Percentiles rank a stretch among this genome's conserved stretches.
These are phyloP conservation scores for Harringtonia lauricola DNA, from an alignment of 2,329 filamentous ascomycete species.

Conservation along the genomic window DNA sequence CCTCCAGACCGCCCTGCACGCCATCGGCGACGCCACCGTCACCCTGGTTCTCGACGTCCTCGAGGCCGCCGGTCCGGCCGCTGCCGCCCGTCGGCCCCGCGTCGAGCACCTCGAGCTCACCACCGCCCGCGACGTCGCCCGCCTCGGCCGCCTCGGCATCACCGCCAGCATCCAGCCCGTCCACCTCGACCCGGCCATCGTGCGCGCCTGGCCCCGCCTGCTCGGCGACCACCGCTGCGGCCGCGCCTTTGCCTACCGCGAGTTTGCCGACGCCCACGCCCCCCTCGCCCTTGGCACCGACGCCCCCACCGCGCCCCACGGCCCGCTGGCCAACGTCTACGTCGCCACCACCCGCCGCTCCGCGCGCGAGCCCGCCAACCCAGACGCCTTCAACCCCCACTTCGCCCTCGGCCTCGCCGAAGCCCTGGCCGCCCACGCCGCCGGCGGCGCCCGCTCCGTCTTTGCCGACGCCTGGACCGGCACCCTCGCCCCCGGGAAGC, in stretches of 20 bases:
- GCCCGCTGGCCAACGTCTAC: constrained; percentile 44
- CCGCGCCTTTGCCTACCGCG: constrained; percentile 52
- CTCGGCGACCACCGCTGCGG: constrained; percentile 41
- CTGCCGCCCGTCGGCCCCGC: constrained; percentile 36
- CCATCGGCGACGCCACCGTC: constrained; percentile 52
- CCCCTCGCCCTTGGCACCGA: constrained; percentile 47
- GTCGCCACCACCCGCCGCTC: constrained; percentile 46
- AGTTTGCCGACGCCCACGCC: constrained; percentile 45
- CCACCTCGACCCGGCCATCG: constrained; percentile 48
- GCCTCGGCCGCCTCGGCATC: constrained; percentile 48
- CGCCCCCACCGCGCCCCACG: constrained; percentile 45
- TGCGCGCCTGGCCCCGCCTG: constrained; percentile 48
- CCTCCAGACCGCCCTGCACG: constrained; percentile 52
- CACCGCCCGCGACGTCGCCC: constrained; percentile 38
- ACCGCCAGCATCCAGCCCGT: constrained; percentile 48
- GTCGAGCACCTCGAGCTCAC: constrained; percentile 57
- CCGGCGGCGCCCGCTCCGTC: constrained; percentile 45
- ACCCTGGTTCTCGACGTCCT: constrained; percentile 46
- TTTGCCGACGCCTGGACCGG: constrained; percentile 45
- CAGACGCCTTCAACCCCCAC: constrained; percentile 35
- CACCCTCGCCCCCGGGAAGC: constrained; percentile 36
- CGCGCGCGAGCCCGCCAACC: constrained; percentile 34
- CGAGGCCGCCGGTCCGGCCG: constrained; percentile 20
- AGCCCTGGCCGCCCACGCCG: constrained; percentile 40
- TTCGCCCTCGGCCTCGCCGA: constrained; percentile 42